phyloP scores from a whole-genome alignment of 2,329 filamentous ascomycete species.

The Blastomyces gilchristii region DNA sequence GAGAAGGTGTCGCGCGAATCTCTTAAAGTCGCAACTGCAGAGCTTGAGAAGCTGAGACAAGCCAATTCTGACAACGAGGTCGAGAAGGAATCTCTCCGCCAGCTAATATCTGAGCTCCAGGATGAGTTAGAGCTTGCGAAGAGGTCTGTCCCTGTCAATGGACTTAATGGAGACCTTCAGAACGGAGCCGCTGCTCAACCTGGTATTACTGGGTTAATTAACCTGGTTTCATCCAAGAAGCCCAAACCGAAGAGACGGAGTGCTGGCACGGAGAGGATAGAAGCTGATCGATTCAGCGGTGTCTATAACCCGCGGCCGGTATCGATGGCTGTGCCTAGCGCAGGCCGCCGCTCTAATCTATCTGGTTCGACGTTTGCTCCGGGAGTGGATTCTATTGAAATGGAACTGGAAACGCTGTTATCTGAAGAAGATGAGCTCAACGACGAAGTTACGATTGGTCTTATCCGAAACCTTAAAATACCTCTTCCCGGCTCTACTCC shows the following conservation, averaged over 20 bases:
- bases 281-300: constrained; percentile 79
- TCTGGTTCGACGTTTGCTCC: constrained; percentile 69
- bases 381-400: constrained; percentile 79
- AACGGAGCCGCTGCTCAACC: constrained; percentile 52
- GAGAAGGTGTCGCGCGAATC: constrained; percentile 77
- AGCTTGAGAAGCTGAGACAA: constrained; percentile 69
- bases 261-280: constrained; percentile 73
- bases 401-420: constrained; percentile 85
- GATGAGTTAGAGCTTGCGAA: constrained; percentile 86
- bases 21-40: constrained; percentile 64
- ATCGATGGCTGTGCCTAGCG: constrained; percentile 74
- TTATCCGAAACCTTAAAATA: constrained; percentile 95
- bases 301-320: constrained; percentile 91
- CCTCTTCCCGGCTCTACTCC: constrained; percentile 77
- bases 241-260: constrained; percentile 73
- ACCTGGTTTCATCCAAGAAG: constrained; percentile 93
- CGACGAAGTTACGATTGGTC: constrained; percentile 89
- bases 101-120: constrained; percentile 81
- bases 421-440: constrained; percentile 94
- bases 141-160: constrained; percentile 62
- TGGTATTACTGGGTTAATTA: constrained; percentile 71
- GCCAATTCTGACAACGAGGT: constrained; percentile 66
- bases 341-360: constrained; percentile 50
- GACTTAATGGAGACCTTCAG: constrained; percentile 47
- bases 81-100: constrained; percentile 74